Evolutionary conservation across 2,329 filamentous ascomycete species (phyloP).

Genomic region (Alternaria atra): DNA sequence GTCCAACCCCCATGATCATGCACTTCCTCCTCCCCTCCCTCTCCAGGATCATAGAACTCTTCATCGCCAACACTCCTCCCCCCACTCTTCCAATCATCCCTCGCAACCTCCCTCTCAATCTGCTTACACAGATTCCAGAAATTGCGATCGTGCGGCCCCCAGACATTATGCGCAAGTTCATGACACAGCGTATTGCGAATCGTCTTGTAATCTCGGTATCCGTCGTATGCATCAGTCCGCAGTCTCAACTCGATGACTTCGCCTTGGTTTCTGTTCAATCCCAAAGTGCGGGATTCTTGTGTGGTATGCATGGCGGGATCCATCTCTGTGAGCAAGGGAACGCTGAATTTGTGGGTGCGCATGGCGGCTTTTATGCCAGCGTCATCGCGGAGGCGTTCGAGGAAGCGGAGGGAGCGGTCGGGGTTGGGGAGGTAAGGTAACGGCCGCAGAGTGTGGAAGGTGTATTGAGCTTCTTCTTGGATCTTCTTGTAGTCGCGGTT

Average conservation of each 20-base stretch:
- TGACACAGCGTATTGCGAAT: constrained; percentile 94
- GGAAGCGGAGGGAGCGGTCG: constrained; percentile 72
- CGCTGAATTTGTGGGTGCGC: constrained; percentile 83
- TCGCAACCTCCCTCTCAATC: constrained; percentile 87
- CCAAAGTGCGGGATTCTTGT: constrained; percentile 82
- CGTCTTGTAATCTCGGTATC: constrained; percentile 90
- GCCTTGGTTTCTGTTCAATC: constrained; percentile 85
- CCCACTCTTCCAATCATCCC: constrained; percentile 77
- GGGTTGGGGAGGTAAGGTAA: constrained; percentile 81
- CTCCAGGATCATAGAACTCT: constrained; percentile 44
- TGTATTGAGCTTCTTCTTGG: constrained; percentile 74
- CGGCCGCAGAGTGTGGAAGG: constrained; percentile 79
- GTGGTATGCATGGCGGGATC: constrained; percentile 85
- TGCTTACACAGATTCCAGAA: constrained; percentile 91
- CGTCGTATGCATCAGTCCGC: constrained; percentile 92
- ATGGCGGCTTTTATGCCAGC: constrained; percentile 86
- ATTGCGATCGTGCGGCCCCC: constrained; percentile 79
- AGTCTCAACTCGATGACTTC: constrained; percentile 90
- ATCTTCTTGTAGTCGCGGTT: constrained; percentile 58
- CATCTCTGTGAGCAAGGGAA: constrained; percentile 93
- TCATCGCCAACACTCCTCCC: constrained; percentile 59
- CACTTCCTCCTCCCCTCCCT: constrained; percentile 36
- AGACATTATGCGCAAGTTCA: constrained; percentile 92
- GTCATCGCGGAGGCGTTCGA: constrained; percentile 80
- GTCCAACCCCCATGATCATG: constrained; percentile 57